Conservation (phyloP, 768 basidiomycete genomes). For the Sutorius australiensis region DNA sequence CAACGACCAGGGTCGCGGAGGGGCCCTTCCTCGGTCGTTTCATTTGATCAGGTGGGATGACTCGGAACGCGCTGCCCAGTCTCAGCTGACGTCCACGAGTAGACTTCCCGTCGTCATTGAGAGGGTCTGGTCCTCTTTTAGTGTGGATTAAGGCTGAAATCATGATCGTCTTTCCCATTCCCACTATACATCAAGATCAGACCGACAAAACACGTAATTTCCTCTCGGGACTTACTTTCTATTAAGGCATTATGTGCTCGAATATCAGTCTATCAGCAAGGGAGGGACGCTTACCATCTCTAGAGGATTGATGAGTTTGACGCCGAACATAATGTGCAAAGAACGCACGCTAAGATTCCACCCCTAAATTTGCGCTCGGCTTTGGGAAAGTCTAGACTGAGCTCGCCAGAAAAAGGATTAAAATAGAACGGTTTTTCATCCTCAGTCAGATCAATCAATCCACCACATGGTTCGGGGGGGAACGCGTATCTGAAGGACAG, state of each 20-base stretch:
- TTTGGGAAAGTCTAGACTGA: constrained; percentile 81
- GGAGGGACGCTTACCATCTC: constrained; percentile 31
- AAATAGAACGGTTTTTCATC: constrained; percentile 83
- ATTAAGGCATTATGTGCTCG: background rate
- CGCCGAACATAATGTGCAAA: background rate
- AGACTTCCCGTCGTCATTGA: constrained; percentile 26
- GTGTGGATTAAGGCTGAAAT: constrained; percentile 85
- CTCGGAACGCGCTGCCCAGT: constrained; percentile 60
- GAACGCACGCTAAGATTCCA: constrained; percentile 84
- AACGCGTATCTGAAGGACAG: constrained; percentile 61
- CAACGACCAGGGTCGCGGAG: constrained; percentile 82
- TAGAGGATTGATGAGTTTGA: constrained; percentile 16
- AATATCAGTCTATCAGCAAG: constrained; percentile 3
- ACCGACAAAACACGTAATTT: constrained; percentile 1
- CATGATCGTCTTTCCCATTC: constrained; percentile 97
- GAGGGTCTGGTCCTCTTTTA: constrained; percentile 49
- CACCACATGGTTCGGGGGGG: constrained; percentile 53
- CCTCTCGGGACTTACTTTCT: constrained; percentile 46
- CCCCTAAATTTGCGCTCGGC: constrained; percentile 74
- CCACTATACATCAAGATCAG: constrained; percentile 51
- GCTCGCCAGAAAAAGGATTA: constrained; percentile 88
- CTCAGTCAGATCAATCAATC: constrained; percentile 72
- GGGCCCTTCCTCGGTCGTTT: constrained; percentile 29
- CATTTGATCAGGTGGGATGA: constrained; percentile 34
- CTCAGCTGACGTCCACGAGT: constrained; percentile 54